These are phyloP conservation scores for Plasmodium ovale DNA, from an alignment of 169 alveolate genomes.

Conservation along the genomic window DNA sequence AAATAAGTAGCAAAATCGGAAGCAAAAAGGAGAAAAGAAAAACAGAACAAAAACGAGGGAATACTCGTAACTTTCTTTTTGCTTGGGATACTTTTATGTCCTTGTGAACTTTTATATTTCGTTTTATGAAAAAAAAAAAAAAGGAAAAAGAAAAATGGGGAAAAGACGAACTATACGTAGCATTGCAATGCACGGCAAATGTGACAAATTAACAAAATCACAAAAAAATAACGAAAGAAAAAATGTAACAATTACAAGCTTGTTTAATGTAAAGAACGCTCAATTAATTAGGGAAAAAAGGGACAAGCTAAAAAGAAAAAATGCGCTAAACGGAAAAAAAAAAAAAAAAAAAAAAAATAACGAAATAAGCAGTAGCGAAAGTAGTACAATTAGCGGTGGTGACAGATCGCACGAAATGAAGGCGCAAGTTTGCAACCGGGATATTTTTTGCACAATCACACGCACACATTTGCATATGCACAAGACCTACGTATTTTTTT, in stretches of 20 bases:
- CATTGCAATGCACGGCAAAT: too few relatives aligned
- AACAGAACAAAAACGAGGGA: neutral
- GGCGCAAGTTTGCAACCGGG: conserved; percentile 24
- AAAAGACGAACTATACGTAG: neutral
- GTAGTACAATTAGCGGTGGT: too few relatives aligned
- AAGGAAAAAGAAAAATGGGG: conserved; percentile 9
- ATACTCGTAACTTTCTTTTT: neutral
- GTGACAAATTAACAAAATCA: too few relatives aligned
- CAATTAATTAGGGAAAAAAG: neutral
- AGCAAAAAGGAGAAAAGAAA: too few relatives aligned
- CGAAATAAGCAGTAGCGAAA: neutral
- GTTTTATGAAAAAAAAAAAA: conserved; percentile 11
- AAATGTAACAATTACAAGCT: conserved; percentile 68
- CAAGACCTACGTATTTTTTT: conserved; percentile 21
- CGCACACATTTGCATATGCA: conserved; percentile 71
- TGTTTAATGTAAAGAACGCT: conserved; percentile 12
- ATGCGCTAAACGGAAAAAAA: neutral
- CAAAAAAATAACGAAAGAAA: conserved; percentile 14
- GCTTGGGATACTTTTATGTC: neutral
- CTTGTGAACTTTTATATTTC: neutral
- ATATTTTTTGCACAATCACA: neutral
- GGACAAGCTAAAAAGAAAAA: neutral
- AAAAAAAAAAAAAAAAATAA: neutral
- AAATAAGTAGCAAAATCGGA: too few relatives aligned
- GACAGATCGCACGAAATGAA: neutral